Conservation (phyloP, 495 filamentous ascomycete species). For the Geopyxis carbonaria region DNA sequence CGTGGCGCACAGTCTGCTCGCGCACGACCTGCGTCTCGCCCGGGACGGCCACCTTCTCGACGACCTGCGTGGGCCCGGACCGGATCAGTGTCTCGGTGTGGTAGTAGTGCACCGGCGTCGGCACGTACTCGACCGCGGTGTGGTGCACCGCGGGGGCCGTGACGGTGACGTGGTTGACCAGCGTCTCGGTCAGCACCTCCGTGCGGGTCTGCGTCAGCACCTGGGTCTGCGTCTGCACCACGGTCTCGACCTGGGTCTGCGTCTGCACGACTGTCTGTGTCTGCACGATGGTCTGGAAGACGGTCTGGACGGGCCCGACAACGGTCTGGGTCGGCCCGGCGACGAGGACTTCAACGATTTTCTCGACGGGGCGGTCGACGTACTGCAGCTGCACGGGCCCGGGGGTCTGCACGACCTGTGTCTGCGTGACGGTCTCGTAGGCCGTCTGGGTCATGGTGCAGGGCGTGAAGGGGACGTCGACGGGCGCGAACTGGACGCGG, state of each 20-base stretch:
- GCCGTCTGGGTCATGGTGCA: slow-evolving; percentile 17
- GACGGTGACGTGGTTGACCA: neutral
- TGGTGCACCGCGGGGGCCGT: neutral
- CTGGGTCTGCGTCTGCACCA: neutral
- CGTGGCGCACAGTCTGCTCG: neutral
- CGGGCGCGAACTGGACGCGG: too few relatives aligned
- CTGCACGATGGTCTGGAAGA: neutral
- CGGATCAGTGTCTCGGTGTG: neutral
- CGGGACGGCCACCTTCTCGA: neutral
- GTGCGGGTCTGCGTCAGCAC: neutral
- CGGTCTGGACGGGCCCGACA: neutral
- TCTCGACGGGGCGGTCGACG: too few relatives aligned
- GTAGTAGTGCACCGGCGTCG: neutral
- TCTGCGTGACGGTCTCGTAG: too few relatives aligned
- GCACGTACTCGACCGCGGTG: neutral
- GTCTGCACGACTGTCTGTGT: neutral
- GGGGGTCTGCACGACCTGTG: too few relatives aligned
- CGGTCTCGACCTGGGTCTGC: neutral
- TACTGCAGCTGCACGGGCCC: too few relatives aligned
- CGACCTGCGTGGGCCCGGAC: neutral
- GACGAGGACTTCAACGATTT: too few relatives aligned
- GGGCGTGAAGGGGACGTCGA: too few relatives aligned
- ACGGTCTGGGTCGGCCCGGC: neutral
- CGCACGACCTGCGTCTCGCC: neutral
- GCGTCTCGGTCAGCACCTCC: too few relatives aligned